phyloP scores from a whole-genome alignment of 1,139 yeast species.

The Hemisphaericaspora subhashii region DNA sequence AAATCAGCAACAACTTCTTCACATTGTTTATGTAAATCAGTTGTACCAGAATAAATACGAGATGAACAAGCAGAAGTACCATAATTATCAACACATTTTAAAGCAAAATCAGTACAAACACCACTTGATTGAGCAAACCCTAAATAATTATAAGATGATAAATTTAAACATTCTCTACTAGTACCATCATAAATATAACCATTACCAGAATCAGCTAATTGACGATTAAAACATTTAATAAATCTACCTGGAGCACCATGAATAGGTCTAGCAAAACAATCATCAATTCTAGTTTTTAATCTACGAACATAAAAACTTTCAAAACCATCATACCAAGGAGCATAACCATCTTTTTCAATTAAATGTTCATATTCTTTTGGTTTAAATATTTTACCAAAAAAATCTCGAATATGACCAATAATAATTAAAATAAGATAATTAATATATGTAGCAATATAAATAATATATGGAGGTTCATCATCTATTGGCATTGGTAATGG shows the following conservation, averaged over 20 bases:
- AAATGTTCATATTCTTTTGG: conserved; percentile 66
- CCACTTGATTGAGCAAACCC: conserved; percentile 98
- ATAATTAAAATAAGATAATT: conserved; percentile 80
- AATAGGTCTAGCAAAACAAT: conserved; percentile 93
- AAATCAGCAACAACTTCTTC: conserved; percentile 80
- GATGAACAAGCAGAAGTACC: conserved; percentile 85
- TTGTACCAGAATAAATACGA: conserved; percentile 71
- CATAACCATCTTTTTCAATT: conserved; percentile 82
- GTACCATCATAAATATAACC: conserved; percentile 72
- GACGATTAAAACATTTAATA: conserved; percentile 78
- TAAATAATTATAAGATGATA: conserved; percentile 88
- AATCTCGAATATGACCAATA: conserved; percentile 88
- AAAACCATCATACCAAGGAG: conserved; percentile 94
- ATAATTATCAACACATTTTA: conserved; percentile 58
- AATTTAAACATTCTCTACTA: conserved; percentile 73
- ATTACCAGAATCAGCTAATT: conserved; percentile 60
- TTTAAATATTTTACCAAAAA: conserved; percentile 72
- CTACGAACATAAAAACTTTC: conserved; percentile 93
- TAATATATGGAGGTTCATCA: conserved; percentile 86
- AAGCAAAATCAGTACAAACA: conserved; percentile 79
- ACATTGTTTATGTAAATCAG: conserved; percentile 71
- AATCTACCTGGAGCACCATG: conserved; percentile 97
- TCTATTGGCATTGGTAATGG: conserved; percentile 59
- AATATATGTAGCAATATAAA: conserved; percentile 78
- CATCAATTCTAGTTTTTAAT: conserved; percentile 85